Evolutionary conservation across 257 asterid species (phyloP), one percentile per base, ranked within the genome.

Genomic region (Przewalskia tangutica): DNA sequence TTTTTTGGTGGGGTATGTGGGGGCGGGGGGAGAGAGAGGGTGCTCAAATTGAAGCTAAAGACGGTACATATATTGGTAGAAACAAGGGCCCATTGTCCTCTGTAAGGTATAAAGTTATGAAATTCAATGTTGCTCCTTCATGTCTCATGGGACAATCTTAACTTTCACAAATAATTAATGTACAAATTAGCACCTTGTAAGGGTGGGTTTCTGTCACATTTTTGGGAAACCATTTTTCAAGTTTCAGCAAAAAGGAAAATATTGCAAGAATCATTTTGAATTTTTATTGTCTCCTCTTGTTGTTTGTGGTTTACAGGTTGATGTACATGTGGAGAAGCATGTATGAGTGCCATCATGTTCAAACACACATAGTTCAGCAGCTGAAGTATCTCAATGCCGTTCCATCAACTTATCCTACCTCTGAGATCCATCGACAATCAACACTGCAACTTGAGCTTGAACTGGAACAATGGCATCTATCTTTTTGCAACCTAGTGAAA

Each of bases 321-420:
- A 91, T 90, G 91, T 85, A 90, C 81, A 92, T 96, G 98, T 96
- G 99, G 99, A 90, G 97, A 90, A 96, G 98, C 89, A 96, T 96
- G 99, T 93, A 94, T 7, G 99, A 96, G 82, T 90, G 91, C 88
- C 99, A 96, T 87, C 99, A 94, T 66, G 98, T 94, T 58, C 99
- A 96, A 70, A 93, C 92, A 4, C 97, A 93, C 92, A 96, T 94
- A 79, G 98, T 94, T 60, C 97, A 94, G 89, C 99, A 94, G 85
- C 92, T 96, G 86, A 96, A 92, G 87, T 93, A 93, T 84, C 93
- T 96, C 77, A 90, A 87, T 84, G 62, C 85, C 77, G 68, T 86
- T 38, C 93, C 97, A 7, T 91, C 97, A 0, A 81, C 85, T 16
- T 87, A 89, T 38, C 92, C 97, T 4, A 94, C 99, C 2, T 89